Evolutionary conservation across 345 rosid species (phyloP).

Genomic region (Isatis tinctoria): DNA sequence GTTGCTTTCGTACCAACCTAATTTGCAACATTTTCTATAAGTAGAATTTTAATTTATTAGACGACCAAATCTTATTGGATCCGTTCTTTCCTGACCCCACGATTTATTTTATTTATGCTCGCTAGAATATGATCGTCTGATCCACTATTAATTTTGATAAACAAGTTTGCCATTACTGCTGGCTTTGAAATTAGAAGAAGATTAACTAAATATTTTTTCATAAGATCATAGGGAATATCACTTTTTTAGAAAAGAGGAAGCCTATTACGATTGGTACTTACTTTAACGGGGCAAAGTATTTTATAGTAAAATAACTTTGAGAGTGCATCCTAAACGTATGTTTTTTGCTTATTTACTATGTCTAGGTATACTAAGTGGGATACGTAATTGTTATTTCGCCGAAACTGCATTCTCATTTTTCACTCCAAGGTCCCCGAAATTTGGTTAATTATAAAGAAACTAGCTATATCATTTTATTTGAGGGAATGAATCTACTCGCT

Average conservation of each 20-base stretch:
- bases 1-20: slow-evolving; percentile 32
- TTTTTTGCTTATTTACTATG: slow-evolving; percentile 3
- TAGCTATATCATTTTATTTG: neutral
- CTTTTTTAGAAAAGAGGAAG: slow-evolving; percentile 10
- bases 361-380: neutral
- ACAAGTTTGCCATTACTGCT: slow-evolving; percentile 18
- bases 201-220: neutral
- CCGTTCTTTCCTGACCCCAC: slow-evolving; percentile 19
- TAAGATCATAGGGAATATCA: slow-evolving; percentile 11
- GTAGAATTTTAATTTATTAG: slow-evolving; percentile 25
- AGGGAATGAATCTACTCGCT: too few species aligned
- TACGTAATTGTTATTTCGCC: neutral
- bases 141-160: neutral
- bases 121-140: neutral
- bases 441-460: neutral
- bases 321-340: slow-evolving; percentile 8
- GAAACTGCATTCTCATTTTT: neutral
- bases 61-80: slow-evolving; percentile 36
- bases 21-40: slow-evolving; percentile 31
- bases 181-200: slow-evolving; percentile 15
- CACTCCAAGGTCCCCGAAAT: neutral
- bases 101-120: neutral
- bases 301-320: neutral
- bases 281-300: slow-evolving; percentile 8
- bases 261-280: slow-evolving; percentile 19